Percentiles rank a stretch among this genome's conserved stretches.
Conservation (phyloP, 2,329 filamentous ascomycete species). For the Neodidymelliopsis sp. region DNA sequence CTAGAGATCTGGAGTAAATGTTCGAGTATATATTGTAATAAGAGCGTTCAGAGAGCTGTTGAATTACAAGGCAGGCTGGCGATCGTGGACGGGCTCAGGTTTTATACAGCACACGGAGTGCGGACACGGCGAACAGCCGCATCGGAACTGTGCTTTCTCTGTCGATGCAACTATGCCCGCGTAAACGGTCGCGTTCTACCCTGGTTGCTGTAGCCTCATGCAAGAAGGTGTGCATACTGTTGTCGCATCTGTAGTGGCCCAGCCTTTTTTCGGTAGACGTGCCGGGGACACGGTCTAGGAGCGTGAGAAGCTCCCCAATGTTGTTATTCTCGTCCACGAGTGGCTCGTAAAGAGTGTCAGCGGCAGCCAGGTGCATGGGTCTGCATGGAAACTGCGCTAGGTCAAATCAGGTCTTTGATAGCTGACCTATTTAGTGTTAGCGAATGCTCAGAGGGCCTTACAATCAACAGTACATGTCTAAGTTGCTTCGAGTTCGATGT, state of each 20-base stretch:
- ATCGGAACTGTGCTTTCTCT: slow-evolving; percentile 31
- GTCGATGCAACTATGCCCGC: slow-evolving; percentile 26
- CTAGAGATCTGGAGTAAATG: background rate
- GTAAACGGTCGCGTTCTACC: slow-evolving; percentile 34
- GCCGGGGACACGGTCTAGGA: slow-evolving; percentile 34
- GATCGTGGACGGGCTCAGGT: slow-evolving; percentile 43
- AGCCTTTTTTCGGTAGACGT: slow-evolving; percentile 32
- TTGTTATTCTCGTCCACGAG: slow-evolving; percentile 44
- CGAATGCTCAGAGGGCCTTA: too few species aligned
- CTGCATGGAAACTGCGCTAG: slow-evolving; percentile 36
- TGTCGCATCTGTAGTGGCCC: slow-evolving; percentile 23
- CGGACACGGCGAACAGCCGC: slow-evolving; percentile 21
- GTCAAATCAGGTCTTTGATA: slow-evolving; percentile 42
- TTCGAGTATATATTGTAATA: slow-evolving; percentile 6
- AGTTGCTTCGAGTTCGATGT: too few species aligned
- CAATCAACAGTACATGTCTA: too few species aligned
- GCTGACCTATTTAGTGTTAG: too few species aligned
- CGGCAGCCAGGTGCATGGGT: slow-evolving; percentile 23
- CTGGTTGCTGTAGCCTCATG: slow-evolving; percentile 21
- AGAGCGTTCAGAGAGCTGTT: slow-evolving; percentile 26
- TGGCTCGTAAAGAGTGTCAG: slow-evolving; percentile 31
- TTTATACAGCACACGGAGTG: slow-evolving; percentile 40
- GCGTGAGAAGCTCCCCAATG: slow-evolving; percentile 34
- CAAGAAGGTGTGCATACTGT: slow-evolving; percentile 36
- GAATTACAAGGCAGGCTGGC: slow-evolving; percentile 33